A percentile compares a stretch with the other conserved stretches of the same genome.
Evolutionary conservation across 768 basidiomycete species (phyloP).

Genomic region (Leccinum boreale): DNA sequence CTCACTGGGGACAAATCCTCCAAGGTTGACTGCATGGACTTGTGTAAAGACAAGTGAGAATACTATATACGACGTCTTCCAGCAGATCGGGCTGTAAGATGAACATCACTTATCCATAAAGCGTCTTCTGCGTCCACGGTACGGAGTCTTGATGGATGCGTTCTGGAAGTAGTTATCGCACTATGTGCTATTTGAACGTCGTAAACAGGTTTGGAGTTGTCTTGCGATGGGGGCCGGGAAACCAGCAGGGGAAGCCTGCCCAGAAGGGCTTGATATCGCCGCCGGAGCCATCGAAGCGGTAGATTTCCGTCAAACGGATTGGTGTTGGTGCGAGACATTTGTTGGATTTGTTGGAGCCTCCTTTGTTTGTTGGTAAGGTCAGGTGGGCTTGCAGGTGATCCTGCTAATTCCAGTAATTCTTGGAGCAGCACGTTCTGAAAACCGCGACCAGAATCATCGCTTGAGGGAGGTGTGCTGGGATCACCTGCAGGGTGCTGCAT

Average conservation of each 20-base stretch:
- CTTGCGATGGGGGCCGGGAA: constrained; percentile 20
- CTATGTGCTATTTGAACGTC: constrained; percentile 31
- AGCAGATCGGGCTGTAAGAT: not conserved
- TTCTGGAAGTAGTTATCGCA: constrained; percentile 24
- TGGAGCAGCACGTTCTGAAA: constrained; percentile 44
- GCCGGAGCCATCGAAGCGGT: constrained; percentile 35
- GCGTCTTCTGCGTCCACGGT: constrained; percentile 30
- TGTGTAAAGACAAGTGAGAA: not conserved
- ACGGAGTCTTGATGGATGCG: constrained; percentile 19
- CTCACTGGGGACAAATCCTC: not conserved
- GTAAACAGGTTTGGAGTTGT: constrained; percentile 18
- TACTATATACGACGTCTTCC: not conserved
- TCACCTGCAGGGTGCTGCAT: constrained; percentile 16
- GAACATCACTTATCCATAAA: constrained; percentile 32
- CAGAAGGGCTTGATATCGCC: constrained; percentile 60
- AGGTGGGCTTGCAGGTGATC: constrained; percentile 25
- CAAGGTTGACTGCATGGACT: not conserved
- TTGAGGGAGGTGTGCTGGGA: constrained; percentile 9
- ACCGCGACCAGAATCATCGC: constrained; percentile 23
- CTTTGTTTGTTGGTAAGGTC: constrained; percentile 31
- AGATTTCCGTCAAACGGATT: constrained; percentile 18
- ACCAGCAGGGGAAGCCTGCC: constrained; percentile 55
- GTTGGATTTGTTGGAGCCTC: not conserved
- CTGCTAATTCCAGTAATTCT: constrained; percentile 45
- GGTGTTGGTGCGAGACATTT: not conserved